Percentiles rank a stretch among this genome's conserved stretches.
Evolutionary conservation across 441 rosid species (phyloP).

Genomic region (Gossypium laxum): DNA sequence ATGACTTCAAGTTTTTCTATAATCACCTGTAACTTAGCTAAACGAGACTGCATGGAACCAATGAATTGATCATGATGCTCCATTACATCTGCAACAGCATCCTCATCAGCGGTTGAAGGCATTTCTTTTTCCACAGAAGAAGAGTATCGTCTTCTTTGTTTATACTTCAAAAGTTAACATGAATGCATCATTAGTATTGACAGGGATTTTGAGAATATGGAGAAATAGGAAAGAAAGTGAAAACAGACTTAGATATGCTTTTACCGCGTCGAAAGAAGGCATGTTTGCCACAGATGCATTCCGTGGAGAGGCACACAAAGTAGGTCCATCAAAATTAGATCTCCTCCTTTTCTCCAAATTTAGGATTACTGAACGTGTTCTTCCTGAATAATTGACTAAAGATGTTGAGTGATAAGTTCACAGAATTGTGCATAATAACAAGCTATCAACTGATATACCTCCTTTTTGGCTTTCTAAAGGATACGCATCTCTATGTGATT

Average conservation of each 20-base stretch:
- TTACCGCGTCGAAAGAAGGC: constrained; percentile 48
- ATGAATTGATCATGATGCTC: constrained; percentile 71
- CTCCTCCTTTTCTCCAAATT: constrained; percentile 79
- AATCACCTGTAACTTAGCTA: constrained; percentile 82
- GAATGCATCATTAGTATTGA: constrained; percentile 13
- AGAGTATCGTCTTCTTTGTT: constrained; percentile 57
- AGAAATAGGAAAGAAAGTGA: not conserved
- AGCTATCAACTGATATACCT: constrained; percentile 39
- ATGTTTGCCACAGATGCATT: constrained; percentile 29
- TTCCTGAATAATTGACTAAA: constrained; percentile 38
- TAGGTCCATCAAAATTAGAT: constrained; percentile 44
- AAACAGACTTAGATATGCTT: constrained; percentile 5
- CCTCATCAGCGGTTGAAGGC: constrained; percentile 53
- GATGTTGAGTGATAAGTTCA: constrained; percentile 13
- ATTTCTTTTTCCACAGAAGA: constrained; percentile 45
- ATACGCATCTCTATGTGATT: constrained; percentile 39
- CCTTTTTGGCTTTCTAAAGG: constrained; percentile 48
- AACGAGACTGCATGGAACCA: constrained; percentile 86
- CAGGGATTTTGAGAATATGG: not conserved
- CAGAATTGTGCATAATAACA: constrained; percentile 3
- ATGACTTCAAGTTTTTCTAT: constrained; percentile 12
- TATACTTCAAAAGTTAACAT: constrained; percentile 26
- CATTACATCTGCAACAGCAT: constrained; percentile 55
- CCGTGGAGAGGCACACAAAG: constrained; percentile 39
- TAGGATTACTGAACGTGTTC: constrained; percentile 46